These are phyloP conservation scores for Cairneyella variabilis DNA, from an alignment of 495 filamentous ascomycete genomes.

Conservation along the genomic window DNA sequence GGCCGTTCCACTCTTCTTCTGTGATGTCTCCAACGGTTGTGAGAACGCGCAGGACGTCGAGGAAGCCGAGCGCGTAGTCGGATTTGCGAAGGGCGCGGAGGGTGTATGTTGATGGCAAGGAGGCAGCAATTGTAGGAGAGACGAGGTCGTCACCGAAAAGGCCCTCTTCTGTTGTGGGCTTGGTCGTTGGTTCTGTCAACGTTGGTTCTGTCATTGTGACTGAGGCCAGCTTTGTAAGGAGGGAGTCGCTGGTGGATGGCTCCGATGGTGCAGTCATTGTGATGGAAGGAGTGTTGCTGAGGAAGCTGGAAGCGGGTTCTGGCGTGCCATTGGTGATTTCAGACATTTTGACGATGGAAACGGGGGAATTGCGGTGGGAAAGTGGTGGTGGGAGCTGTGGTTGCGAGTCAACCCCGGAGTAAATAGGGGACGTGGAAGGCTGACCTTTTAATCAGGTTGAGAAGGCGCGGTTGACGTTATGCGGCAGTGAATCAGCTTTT, in stretches of 20 bases:
- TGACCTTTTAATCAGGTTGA: too few relatives aligned
- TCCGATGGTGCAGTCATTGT: slow-evolving; percentile 30
- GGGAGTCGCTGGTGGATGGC: slow-evolving; percentile 40
- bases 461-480: too few relatives aligned
- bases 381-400: not conserved
- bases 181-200: not conserved
- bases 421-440: too few relatives aligned
- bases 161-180: too few relatives aligned
- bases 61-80: slow-evolving; percentile 77
- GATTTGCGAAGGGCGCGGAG: slow-evolving; percentile 73
- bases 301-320: not conserved
- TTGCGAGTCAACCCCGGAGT: not conserved
- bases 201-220: slow-evolving; percentile 30
- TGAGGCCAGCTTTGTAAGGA: slow-evolving; percentile 62
- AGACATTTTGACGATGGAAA: not conserved
- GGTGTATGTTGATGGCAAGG: slow-evolving; percentile 75
- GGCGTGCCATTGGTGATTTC: not conserved
- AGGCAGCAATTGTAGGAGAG: slow-evolving; percentile 64
- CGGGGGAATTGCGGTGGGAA: not conserved
- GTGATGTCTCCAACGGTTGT: slow-evolving; percentile 89
- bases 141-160: slow-evolving; percentile 79
- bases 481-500: too few relatives aligned
- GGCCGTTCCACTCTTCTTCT: slow-evolving; percentile 67
- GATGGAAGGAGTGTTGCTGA: not conserved
- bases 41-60: slow-evolving; percentile 86